These are phyloP conservation scores for Conringia planisiliqua DNA, from an alignment of 345 rosid species.

Conservation along the genomic window DNA sequence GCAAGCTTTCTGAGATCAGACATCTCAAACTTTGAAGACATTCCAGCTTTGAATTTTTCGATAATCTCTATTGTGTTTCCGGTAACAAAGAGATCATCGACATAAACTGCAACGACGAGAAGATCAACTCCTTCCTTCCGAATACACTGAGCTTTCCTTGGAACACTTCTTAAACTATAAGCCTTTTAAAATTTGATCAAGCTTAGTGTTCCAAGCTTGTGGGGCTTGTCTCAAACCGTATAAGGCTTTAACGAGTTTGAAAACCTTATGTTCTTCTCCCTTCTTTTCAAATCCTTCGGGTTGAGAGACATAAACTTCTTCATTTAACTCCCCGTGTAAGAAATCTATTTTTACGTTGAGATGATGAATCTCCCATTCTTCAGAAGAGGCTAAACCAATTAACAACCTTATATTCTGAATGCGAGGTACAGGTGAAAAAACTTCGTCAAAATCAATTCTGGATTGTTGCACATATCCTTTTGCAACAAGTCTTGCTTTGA, in stretches of 20 bases:
- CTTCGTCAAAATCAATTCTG: too few species aligned
- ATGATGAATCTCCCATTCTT: neutral
- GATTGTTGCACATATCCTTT: too few species aligned
- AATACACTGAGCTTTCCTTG: neutral
- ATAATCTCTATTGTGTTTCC: neutral
- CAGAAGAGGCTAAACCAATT: neutral
- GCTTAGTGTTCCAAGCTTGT: neutral
- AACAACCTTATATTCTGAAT: neutral
- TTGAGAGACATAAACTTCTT: neutral
- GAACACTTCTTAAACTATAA: neutral
- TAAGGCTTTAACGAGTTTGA: neutral
- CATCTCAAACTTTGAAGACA: neutral
- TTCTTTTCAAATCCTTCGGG: neutral
- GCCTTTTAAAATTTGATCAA: neutral
- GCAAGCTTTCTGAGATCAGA: neutral
- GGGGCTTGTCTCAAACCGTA: neutral
- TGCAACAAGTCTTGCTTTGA: too few species aligned
- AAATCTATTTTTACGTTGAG: neutral
- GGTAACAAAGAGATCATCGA: neutral
- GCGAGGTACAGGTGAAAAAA: neutral
- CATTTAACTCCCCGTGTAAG: neutral
- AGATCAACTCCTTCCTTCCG: neutral
- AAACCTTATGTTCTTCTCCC: neutral
- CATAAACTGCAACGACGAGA: neutral
- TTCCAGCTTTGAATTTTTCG: neutral